Base-by-base conservation (phyloP, 2,329 filamentous ascomycete genomes). In the Cladophialophora carrionii region DNA sequence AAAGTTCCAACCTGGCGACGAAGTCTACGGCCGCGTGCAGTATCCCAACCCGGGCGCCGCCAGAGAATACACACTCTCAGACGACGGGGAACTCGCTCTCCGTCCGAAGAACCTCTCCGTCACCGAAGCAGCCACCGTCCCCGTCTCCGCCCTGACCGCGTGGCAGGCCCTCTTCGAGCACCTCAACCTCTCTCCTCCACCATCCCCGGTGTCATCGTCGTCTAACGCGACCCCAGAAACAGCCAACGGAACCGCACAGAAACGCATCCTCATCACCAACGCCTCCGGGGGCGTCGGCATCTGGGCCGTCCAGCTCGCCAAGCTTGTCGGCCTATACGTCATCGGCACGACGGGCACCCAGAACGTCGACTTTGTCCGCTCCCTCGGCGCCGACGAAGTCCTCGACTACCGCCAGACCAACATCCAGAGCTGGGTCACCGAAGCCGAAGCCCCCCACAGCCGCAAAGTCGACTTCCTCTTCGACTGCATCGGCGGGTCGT, bases 81-180 rank as follows among this genome's bases (percentile, higher is more conserved):
- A 71, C 2, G 76, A 76, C 0, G 69, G 71, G 0, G 79, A 82
- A 57, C 65, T 82, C 4, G 77, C 76, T 0, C 67, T 67, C 4
- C 74, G 73, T 49, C 78, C 80, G 0, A 70, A 70, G 61, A 73
- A 69, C 10, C 41, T 81, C 7, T 73, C 68, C 29, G 78, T 75
- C 74, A 74, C 67, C 0, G 74, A 78, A 59, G 74, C 76, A 4
- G 78, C 78, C 1, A 73, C 76, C 4, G 71, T 80, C 3, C 78
- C 79, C 20, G 71, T 81, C 63, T 77, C 74, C 9, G 76, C 77
- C 7, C 55, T 78, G 67, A 81, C 77, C 61, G 80, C 79, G 6
- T 80, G 76, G 75, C 80, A 82, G 70, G 76, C 74, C 6, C 68
- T 83, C 1, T 82, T 82, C 54, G 73, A 75, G n/a, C 72, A 78